Percentiles rank a stretch among this genome's conserved stretches.
Conservation (phyloP, 345 rosid genomes). For the Dipteronia sinensis region DNA sequence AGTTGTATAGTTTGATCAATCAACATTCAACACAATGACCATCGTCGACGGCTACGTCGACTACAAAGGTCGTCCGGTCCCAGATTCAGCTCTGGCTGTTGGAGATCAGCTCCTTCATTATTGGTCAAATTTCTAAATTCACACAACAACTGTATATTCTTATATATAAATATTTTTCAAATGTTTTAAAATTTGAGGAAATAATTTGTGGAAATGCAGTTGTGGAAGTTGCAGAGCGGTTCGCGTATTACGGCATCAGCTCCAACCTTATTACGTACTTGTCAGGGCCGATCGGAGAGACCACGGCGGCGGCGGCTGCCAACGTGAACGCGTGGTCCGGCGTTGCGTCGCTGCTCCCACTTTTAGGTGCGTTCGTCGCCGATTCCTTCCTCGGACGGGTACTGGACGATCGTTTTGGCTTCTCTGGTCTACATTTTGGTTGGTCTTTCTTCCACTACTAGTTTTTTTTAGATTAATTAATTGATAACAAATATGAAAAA, state of each 20-base stretch:
- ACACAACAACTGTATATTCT: not conserved
- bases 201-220: conserved; percentile 8
- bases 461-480: no score
- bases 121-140: conserved; percentile 22
- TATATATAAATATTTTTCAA: no score
- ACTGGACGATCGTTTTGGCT: not conserved
- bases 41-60: conserved; percentile 25
- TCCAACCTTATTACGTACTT: not conserved
- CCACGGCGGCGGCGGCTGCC: not conserved
- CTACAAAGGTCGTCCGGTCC: conserved; percentile 16
- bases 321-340: not conserved
- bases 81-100: conserved; percentile 32
- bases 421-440: not conserved
- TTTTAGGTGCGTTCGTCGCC: not conserved
- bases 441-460: not conserved
- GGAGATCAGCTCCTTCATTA: conserved; percentile 40
- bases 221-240: conserved; percentile 17
- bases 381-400: conserved; percentile 3
- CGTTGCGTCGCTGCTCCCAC: not conserved
- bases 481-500: no score
- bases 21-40: no score
- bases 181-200: not conserved
- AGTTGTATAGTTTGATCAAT: no score
- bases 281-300: conserved; percentile 2
- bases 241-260: not conserved